A percentile compares a stretch with the other conserved stretches of the same genome.
Evolutionary conservation across 768 basidiomycete genomes (phyloP).

Genomic region (Suillus placidus): DNA sequence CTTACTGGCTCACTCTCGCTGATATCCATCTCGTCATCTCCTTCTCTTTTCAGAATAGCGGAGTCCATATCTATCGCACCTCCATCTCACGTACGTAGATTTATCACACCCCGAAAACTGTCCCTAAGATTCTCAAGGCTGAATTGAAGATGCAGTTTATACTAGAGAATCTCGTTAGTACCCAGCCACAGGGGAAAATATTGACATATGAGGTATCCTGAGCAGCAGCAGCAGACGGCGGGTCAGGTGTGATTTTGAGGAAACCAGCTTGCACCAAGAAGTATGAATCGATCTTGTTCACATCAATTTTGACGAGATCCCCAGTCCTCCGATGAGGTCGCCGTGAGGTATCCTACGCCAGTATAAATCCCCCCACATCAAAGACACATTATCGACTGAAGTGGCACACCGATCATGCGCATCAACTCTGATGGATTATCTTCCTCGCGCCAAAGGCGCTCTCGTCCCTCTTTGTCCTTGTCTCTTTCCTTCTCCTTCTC

Average conservation of each 20-base stretch:
- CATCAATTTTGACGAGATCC: too few species aligned
- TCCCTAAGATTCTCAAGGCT: not conserved
- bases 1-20: slow-evolving; percentile 21
- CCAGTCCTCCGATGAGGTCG: slow-evolving; percentile 83
- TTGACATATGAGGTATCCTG: too few species aligned
- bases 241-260: too few species aligned
- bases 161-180: too few species aligned
- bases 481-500: slow-evolving; percentile 34
- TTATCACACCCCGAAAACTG: not conserved
- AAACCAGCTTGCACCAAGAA: too few species aligned
- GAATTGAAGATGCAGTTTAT: too few species aligned
- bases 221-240: too few species aligned
- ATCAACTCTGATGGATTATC: slow-evolving; percentile 61
- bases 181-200: too few species aligned
- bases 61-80: slow-evolving; percentile 17
- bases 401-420: slow-evolving; percentile 67
- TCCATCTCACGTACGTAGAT: slow-evolving; percentile 9
- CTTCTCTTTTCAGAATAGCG: slow-evolving; percentile 26
- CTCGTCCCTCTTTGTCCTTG: slow-evolving; percentile 35
- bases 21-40: slow-evolving; percentile 22
- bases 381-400: not conserved
- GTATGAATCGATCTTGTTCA: too few species aligned
- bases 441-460: slow-evolving; percentile 37
- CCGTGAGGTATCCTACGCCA: slow-evolving; percentile 67
- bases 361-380: slow-evolving; percentile 8